A percentile compares a stretch with the other conserved stretches of the same genome.
These are phyloP conservation scores for Crithidia brevicula DNA, from an alignment of 208 protist genomes.

Conservation along the genomic window DNA sequence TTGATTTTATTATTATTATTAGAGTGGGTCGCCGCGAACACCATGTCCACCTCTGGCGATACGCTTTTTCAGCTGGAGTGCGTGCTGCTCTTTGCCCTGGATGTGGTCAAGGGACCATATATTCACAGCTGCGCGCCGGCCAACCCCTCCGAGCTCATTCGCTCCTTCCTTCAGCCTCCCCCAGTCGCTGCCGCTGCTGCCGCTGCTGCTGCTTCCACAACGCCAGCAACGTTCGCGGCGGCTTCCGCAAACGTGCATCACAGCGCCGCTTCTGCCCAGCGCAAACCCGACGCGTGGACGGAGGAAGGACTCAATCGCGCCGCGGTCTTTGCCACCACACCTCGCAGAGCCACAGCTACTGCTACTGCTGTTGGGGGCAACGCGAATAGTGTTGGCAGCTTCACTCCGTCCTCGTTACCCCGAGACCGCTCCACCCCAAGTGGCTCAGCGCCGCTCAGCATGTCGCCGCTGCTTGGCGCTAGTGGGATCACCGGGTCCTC, in stretches of 20 bases:
- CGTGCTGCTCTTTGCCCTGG: conserved; percentile 79
- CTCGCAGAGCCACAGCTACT: background rate
- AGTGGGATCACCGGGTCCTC: background rate
- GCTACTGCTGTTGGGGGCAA: background rate
- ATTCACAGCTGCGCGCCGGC: conserved; percentile 74
- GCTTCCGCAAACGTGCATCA: no score
- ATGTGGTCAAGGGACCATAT: conserved; percentile 86
- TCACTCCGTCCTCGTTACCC: background rate
- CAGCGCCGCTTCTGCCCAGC: no score
- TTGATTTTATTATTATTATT: background rate
- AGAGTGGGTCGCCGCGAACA: no score
- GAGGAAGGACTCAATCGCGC: no score
- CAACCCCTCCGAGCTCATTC: conserved; percentile 35
- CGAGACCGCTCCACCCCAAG: no score
- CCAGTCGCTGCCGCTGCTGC: background rate
- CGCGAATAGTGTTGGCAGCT: background rate
- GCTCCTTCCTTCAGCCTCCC: conserved; percentile 16
- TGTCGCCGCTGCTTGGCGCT: background rate
- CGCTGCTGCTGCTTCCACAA: background rate
- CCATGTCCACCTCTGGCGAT: conserved; percentile 5
- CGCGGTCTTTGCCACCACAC: no score
- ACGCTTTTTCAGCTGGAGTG: conserved; percentile 54
- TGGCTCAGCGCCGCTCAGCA: background rate
- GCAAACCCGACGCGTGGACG: no score
- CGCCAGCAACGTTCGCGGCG: background rate